Conservation (phyloP, 2,329 filamentous ascomycete genomes). For the Aspergillus sp. region DNA sequence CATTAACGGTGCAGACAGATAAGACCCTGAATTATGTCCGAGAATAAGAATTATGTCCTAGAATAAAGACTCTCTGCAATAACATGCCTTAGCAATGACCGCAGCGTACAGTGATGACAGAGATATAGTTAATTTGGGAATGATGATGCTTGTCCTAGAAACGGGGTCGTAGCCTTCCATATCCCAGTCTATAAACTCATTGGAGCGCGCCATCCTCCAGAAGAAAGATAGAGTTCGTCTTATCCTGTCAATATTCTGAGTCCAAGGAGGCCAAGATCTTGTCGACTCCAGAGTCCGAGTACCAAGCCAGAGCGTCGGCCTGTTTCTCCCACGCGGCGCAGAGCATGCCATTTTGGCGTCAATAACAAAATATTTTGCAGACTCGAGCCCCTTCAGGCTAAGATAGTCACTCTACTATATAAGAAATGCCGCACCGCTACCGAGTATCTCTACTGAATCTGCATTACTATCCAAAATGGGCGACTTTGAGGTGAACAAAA, state of each 20-base stretch:
- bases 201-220: neutral
- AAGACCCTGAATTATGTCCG: too few relatives aligned
- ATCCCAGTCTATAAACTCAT: neutral
- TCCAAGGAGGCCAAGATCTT: neutral
- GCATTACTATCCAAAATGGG: neutral
- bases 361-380: neutral
- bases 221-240: neutral
- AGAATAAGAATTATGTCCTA: too few relatives aligned
- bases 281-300: neutral
- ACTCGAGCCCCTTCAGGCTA: neutral
- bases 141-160: too few relatives aligned
- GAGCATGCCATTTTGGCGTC: conserved; percentile 1
- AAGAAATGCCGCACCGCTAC: neutral
- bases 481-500: neutral
- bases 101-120: too few relatives aligned
- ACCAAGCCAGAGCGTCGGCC: neutral
- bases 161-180: too few relatives aligned
- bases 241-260: neutral
- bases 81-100: too few relatives aligned
- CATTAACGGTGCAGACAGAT: neutral
- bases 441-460: neutral
- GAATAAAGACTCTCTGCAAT: too few relatives aligned
- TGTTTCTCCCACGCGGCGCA: neutral
- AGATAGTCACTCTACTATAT: neutral
- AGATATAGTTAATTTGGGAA: too few relatives aligned